phyloP scores from a whole-genome alignment of 1,284 basidiomycete genomes.

The Pterulicium gracile region DNA sequence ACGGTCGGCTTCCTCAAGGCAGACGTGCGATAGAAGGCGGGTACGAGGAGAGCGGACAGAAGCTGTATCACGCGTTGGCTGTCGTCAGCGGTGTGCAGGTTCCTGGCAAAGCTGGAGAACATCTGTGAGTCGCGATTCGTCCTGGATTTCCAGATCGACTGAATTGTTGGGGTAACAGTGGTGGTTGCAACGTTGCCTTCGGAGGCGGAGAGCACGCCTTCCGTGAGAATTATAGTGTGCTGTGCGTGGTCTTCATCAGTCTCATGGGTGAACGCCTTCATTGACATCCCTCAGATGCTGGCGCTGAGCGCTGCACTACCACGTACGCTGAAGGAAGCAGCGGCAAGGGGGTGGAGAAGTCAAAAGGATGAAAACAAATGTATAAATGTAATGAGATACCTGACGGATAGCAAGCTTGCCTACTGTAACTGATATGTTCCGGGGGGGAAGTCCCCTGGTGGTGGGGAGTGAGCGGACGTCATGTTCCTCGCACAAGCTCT shows the following conservation, averaged over 20 bases:
- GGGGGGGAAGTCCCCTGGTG: too few species aligned
- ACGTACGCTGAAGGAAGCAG: not conserved
- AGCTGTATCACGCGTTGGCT: conserved; percentile 45
- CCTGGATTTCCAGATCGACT: not conserved
- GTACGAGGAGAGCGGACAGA: conserved; percentile 28
- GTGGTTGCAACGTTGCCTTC: conserved; percentile 19
- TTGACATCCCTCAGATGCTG: not conserved
- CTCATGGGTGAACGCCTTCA: not conserved
- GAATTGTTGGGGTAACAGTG: conserved; percentile 9
- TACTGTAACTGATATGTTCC: too few species aligned
- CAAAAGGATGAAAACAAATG: not conserved
- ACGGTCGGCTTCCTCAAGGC: conserved; percentile 46
- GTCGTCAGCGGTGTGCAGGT: conserved; percentile 38
- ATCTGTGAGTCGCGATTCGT: conserved; percentile 37
- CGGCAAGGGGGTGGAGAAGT: not conserved
- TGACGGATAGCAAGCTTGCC: too few species aligned
- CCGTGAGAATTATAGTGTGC: conserved; percentile 40
- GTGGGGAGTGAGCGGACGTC: too few species aligned
- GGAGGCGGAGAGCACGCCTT: conserved; percentile 33
- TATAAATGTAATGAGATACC: not conserved
- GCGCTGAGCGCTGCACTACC: not conserved
- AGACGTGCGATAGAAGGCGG: conserved; percentile 45
- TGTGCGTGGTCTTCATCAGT: conserved; percentile 30
- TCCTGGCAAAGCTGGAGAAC: conserved; percentile 63
- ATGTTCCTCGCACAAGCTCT: too few species aligned